A percentile compares a stretch with the other conserved stretches of the same genome.
These are phyloP conservation scores for Amylocystis lapponica DNA, from an alignment of 768 basidiomycete species.

Conservation along the genomic window DNA sequence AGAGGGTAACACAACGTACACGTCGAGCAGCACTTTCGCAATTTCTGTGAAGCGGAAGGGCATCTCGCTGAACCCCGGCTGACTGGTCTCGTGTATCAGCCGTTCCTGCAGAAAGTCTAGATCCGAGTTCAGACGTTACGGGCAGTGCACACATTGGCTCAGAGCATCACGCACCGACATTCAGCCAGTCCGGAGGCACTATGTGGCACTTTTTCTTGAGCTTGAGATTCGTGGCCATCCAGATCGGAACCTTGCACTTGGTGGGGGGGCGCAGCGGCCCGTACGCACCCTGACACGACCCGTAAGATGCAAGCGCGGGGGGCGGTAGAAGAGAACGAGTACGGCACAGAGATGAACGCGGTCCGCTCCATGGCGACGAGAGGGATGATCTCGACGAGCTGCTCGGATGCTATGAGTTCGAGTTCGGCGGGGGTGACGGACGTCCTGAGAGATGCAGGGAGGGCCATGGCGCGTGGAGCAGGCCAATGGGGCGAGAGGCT, in stretches of 20 bases:
- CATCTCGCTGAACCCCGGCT: constrained; percentile 67
- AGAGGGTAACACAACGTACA: constrained; percentile 46
- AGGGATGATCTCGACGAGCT: constrained; percentile 81
- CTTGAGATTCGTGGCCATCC: constrained; percentile 95
- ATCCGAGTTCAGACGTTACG: neutral
- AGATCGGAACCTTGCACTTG: constrained; percentile 83
- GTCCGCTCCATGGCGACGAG: constrained; percentile 88
- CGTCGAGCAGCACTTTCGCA: constrained; percentile 87
- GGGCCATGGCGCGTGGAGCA: constrained; percentile 52
- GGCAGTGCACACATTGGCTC: neutral
- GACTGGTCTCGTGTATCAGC: constrained; percentile 67
- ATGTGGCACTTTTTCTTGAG: constrained; percentile 93
- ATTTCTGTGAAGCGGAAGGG: constrained; percentile 90
- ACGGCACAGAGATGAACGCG: constrained; percentile 79
- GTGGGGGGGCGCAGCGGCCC: constrained; percentile 89
- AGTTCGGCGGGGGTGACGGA: constrained; percentile 82
- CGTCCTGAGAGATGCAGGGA: constrained; percentile 62
- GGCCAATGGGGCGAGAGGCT: too few relatives aligned
- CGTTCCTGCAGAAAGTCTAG: constrained; percentile 78
- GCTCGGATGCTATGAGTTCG: constrained; percentile 82
- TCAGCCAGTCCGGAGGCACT: constrained; percentile 85
- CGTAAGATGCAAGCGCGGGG: neutral
- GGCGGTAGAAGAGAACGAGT: constrained; percentile 1
- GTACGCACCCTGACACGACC: constrained; percentile 65
- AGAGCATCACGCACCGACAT: constrained; percentile 53